These are phyloP conservation scores for Physocladia obscura DNA, from an alignment of 192 early-diverging fungal genomes.

Conservation along the genomic window DNA sequence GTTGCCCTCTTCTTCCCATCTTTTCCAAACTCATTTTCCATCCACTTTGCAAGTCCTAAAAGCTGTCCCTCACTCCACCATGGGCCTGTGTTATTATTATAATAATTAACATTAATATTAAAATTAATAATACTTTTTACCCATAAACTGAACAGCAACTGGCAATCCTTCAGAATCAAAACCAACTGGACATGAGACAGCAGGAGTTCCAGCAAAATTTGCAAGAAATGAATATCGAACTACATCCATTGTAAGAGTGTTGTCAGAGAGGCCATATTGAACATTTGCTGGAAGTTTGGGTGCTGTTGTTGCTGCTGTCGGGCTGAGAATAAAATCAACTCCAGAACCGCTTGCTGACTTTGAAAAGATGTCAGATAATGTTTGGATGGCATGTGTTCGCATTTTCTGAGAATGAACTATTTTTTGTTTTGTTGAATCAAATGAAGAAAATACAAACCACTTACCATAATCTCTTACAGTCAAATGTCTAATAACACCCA, in stretches of 20 bases:
- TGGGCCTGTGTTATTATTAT: too few relatives aligned
- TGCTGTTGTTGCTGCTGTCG: conserved; percentile 59
- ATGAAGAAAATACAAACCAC: too few relatives aligned
- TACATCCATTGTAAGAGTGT: conserved; percentile 37
- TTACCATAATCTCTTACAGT: too few relatives aligned
- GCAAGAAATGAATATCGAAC: conserved; percentile 60
- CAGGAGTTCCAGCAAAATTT: conserved; percentile 69
- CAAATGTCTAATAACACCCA: too few relatives aligned
- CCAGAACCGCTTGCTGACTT: neutral
- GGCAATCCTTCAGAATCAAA: conserved; percentile 56
- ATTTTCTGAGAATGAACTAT: conserved; percentile 17
- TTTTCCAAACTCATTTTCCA: conserved; percentile 1
- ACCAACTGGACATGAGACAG: conserved; percentile 60
- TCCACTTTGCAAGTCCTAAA: conserved; percentile 34
- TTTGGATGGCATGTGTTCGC: conserved; percentile 13
- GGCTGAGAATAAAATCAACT: conserved; percentile 54
- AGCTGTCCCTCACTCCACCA: conserved; percentile 69
- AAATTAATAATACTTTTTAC: too few relatives aligned
- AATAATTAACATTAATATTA: too few relatives aligned
- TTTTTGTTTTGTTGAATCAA: too few relatives aligned
- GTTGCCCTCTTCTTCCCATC: neutral
- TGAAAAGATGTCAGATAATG: conserved; percentile 1
- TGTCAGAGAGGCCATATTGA: conserved; percentile 51
- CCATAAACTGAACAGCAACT: conserved; percentile 68
- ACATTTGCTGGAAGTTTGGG: conserved; percentile 48